Evolutionary conservation across 2,329 filamentous ascomycete genomes (phyloP).

Genomic region (Diaporthe eres): DNA sequence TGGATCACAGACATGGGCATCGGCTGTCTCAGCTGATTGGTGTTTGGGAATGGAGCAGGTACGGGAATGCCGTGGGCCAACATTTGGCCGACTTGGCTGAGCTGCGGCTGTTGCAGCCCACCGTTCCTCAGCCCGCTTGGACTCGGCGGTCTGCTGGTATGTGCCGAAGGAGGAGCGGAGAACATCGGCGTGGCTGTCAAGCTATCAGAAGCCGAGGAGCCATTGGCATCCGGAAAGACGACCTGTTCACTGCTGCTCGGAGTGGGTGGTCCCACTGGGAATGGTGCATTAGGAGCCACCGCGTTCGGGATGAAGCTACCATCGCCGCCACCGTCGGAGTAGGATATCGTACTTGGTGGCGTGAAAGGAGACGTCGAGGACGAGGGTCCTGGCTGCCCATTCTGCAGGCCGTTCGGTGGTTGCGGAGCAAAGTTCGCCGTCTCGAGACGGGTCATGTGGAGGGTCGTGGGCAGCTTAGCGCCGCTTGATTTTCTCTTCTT

Average conservation of each 20-base stretch:
- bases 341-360: constrained; percentile 58
- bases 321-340: constrained; percentile 59
- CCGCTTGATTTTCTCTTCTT: constrained; percentile 89
- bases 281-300: constrained; percentile 59
- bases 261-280: constrained; percentile 73
- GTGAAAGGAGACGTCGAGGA: constrained; percentile 68
- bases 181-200: constrained; percentile 75
- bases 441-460: constrained; percentile 88
- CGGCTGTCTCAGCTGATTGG: constrained; percentile 33
- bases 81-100: constrained; percentile 41
- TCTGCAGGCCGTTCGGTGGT: constrained; percentile 56
- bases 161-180: constrained; percentile 79
- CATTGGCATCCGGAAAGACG: constrained; percentile 68
- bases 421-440: constrained; percentile 54
- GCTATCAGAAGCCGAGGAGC: constrained; percentile 76
- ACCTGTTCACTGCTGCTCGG: constrained; percentile 75
- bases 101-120: constrained; percentile 55
- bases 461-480: constrained; percentile 78
- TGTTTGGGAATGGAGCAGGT: constrained; percentile 33
- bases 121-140: constrained; percentile 70
- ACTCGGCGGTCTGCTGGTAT: constrained; percentile 84
- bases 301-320: constrained; percentile 60
- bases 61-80: constrained; percentile 34
- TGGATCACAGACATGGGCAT: constrained; percentile 74
- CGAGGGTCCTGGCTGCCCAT: constrained; percentile 49